Percentiles rank a stretch among this genome's conserved stretches.
These are phyloP conservation scores for Eucalyptus sideroxylon DNA, from an alignment of 345 rosid species.

Conservation along the genomic window DNA sequence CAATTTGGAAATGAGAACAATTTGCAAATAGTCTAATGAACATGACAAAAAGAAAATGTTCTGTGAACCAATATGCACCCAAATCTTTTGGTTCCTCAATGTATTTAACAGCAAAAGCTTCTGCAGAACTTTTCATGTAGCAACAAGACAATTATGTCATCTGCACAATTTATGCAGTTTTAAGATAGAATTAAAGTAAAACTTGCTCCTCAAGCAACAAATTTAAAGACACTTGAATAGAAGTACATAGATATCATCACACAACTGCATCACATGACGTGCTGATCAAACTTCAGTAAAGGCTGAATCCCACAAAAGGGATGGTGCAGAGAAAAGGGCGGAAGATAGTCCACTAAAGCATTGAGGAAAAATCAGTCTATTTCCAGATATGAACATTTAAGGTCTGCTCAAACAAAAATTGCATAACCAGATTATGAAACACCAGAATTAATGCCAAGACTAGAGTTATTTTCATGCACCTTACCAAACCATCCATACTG, in stretches of 20 bases:
- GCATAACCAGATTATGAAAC: not conserved
- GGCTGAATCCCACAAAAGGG: not conserved
- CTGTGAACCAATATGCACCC: not conserved
- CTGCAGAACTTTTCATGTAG: not conserved
- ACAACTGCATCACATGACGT: not conserved
- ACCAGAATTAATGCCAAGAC: not conserved
- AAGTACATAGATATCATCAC: not conserved
- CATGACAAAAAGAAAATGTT: not conserved
- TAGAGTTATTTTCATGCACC: not conserved
- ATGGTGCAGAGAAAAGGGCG: not conserved
- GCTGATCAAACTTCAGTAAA: not conserved
- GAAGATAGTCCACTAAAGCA: not conserved
- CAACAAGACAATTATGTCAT: not conserved
- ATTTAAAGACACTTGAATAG: not conserved
- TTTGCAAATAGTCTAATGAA: not conserved
- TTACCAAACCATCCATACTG: not conserved
- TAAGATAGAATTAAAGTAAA: not conserved
- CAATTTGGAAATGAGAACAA: not conserved
- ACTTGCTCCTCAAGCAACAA: not conserved
- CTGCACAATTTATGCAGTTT: not conserved
- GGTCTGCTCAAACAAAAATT: not conserved
- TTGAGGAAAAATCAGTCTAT: not conserved
- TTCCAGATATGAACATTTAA: not conserved
- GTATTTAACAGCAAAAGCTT: not conserved
- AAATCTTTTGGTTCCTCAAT: not conserved